Base-by-base conservation (phyloP, 192 early-diverging fungal genomes). In the Coemansia aciculifera region DNA sequence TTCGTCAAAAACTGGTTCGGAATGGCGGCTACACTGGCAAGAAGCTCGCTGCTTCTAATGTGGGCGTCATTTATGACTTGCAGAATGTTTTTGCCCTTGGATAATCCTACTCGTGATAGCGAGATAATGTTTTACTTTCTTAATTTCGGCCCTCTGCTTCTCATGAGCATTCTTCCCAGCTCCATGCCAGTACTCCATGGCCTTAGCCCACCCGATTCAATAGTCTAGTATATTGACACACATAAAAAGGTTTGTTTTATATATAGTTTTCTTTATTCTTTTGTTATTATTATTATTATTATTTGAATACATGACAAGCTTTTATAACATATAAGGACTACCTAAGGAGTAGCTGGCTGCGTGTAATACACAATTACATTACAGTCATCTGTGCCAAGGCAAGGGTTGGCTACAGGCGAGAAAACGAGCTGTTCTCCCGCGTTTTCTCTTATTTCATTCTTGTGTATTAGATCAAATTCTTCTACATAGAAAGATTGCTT, bases 121-220 rank as follows among this genome's bases (percentile, higher is more conserved):
- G 62, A 71, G n/a, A 54, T 36, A 7, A n/a, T 64, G 54, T 67
- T 72, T 24, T 65, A 67, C 12, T 24, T 73, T 36, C 70, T 76
- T 10, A 56, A 62, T 21, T 44, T 65, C 15, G 9, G 44, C 6
- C 67, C 74, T 19, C 57, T 81, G 6, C 9, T 69, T 1, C 5
- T 72, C 0, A 23, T 66, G n/a, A 74, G 71, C 4, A 3, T 19
- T 24, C 37, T 60, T 1, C 59, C 59, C 1, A 23, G n/a, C 36
- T n/a, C 59, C 11, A 23, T 39, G 59, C 59, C 23, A 10, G 36
- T 39, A 10, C 24, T 60, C 9, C 34, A 59, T 17, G 5, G 6
- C 21, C 21, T 3, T 24, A 5, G 8, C 9, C 8, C 19, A 21
- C 48, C 17, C 3, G 48, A 51, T 51, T 19, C 19, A 24, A n/a